phyloP scores from a whole-genome alignment of 2,329 filamentous ascomycete species.

The Amauroascus niger region DNA sequence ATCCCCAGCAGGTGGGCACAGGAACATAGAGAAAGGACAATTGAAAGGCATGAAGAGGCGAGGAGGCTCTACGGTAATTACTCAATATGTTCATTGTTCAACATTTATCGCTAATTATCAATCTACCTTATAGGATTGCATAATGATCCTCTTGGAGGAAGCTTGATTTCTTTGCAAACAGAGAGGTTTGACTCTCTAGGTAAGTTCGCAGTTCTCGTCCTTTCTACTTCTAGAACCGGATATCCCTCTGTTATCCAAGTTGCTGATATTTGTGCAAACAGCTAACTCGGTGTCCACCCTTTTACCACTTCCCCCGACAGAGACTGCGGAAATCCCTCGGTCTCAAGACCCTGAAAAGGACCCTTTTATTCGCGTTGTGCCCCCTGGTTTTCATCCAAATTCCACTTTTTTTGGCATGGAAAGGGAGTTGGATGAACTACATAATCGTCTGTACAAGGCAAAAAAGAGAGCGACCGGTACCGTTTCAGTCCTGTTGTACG shows the following conservation, averaged over 20 bases:
- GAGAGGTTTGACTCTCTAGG: slow-evolving; percentile 10
- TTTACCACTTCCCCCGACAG: slow-evolving; percentile 2
- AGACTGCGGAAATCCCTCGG: slow-evolving; percentile 2
- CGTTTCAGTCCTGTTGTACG: slow-evolving; percentile 54
- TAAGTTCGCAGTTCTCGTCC: background rate
- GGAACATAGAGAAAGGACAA: slow-evolving; percentile 40
- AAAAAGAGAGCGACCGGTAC: slow-evolving; percentile 50
- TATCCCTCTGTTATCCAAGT: background rate
- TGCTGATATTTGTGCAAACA: background rate
- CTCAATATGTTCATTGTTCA: slow-evolving; percentile 13
- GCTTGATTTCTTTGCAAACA: slow-evolving; percentile 2
- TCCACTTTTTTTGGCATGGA: slow-evolving; percentile 53
- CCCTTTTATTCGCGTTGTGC: slow-evolving; percentile 34
- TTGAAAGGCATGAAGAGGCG: slow-evolving; percentile 30
- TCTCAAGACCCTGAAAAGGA: slow-evolving; percentile 12
- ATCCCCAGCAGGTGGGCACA: slow-evolving; percentile 51
- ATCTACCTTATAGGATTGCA: background rate
- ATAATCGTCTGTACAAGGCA: slow-evolving; percentile 50
- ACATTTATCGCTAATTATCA: background rate
- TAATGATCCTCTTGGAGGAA: slow-evolving; percentile 4
- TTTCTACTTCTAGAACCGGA: background rate
- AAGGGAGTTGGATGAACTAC: slow-evolving; percentile 49
- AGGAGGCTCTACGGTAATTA: slow-evolving; percentile 29
- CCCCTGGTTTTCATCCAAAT: slow-evolving; percentile 53
- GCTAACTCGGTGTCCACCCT: slow-evolving; percentile 3